A percentile compares a stretch with the other conserved stretches of the same genome.
Evolutionary conservation across 129 eudicot genomes (phyloP).

Genomic region (Centaurea solstitialis): DNA sequence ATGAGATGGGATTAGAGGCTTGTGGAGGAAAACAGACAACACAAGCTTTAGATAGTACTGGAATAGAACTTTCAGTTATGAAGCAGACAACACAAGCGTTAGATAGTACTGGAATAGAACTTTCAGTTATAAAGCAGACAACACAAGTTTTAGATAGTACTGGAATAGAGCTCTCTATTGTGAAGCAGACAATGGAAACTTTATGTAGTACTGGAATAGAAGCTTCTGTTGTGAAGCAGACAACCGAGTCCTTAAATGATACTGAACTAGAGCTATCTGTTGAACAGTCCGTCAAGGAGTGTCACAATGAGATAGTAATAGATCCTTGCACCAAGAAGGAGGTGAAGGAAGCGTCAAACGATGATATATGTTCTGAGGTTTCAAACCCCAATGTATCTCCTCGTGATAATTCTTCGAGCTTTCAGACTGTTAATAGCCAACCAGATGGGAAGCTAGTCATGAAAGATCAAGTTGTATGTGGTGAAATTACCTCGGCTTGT

Average conservation of each 20-base stretch:
- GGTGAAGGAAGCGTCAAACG: constrained; percentile 63
- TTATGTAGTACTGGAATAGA: constrained; percentile 17
- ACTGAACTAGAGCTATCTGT: constrained; percentile 12
- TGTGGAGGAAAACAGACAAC: constrained; percentile 10
- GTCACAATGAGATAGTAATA: constrained; percentile 25
- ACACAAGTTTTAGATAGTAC: constrained; percentile 6
- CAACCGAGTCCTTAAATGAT: constrained; percentile 9
- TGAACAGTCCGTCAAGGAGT: constrained; percentile 23
- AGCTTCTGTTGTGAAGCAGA: constrained; percentile 32
- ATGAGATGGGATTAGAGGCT: constrained; percentile 15
- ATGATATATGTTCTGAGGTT: constrained; percentile 78
- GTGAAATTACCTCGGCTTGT: constrained; percentile 61
- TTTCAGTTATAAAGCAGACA: not conserved
- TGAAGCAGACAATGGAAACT: constrained; percentile 25
- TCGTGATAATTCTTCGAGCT: constrained; percentile 52
- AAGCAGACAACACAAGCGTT: constrained; percentile 23
- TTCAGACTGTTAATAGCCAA: constrained; percentile 59
- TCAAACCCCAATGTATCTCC: constrained; percentile 77
- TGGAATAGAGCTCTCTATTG: too few species aligned
- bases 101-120: constrained; percentile 19
- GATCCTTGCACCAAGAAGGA: constrained; percentile 33
- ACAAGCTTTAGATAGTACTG: constrained; percentile 21
- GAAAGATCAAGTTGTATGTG: constrained; percentile 45
- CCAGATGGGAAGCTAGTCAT: constrained; percentile 43
- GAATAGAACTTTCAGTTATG: constrained; percentile 20